phyloP scores from a whole-genome alignment of 352 stramenopile genomes.

The Phytophthora idaei region DNA sequence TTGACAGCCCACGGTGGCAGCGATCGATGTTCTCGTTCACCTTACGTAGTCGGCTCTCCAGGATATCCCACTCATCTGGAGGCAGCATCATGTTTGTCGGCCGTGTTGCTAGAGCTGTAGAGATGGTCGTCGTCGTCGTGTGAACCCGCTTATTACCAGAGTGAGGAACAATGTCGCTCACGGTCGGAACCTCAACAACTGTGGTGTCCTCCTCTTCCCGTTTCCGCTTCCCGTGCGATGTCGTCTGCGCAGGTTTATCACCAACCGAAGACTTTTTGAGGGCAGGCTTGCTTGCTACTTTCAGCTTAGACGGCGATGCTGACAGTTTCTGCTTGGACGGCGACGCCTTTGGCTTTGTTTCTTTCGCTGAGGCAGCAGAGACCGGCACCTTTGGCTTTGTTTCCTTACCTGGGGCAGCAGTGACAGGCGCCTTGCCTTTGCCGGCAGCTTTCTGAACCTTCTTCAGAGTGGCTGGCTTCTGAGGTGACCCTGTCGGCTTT shows the following conservation, averaged over 20 bases:
- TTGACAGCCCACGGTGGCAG: slow-evolving; percentile 57
- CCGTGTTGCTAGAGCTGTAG: slow-evolving; percentile 50
- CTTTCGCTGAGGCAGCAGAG: slow-evolving; percentile 1
- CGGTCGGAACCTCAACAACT: slow-evolving; percentile 51
- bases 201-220: slow-evolving; percentile 38
- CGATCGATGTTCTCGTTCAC: slow-evolving; percentile 75
- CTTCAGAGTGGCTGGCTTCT: slow-evolving; percentile 18
- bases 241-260: neutral
- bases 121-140: slow-evolving; percentile 43
- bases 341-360: slow-evolving; percentile 19
- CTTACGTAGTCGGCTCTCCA: slow-evolving; percentile 66
- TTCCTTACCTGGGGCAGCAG: slow-evolving; percentile 6
- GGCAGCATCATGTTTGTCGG: slow-evolving; percentile 48
- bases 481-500: slow-evolving; percentile 10
- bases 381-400: slow-evolving; percentile 13
- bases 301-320: slow-evolving; percentile 11
- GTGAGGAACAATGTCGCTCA: slow-evolving; percentile 53
- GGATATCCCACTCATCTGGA: slow-evolving; percentile 70
- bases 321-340: slow-evolving; percentile 13
- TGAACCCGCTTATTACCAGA: slow-evolving; percentile 57
- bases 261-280: slow-evolving; percentile 4
- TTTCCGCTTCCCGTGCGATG: slow-evolving; percentile 37
- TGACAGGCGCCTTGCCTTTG: slow-evolving; percentile 19
- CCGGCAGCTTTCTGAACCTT: slow-evolving; percentile 25
- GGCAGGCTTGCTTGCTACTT: slow-evolving; percentile 10